Evolutionary conservation across 179 eudicot species (phyloP), one percentile per base, ranked within the genome.

Genomic region (Heliamphora pulchella): DNA sequence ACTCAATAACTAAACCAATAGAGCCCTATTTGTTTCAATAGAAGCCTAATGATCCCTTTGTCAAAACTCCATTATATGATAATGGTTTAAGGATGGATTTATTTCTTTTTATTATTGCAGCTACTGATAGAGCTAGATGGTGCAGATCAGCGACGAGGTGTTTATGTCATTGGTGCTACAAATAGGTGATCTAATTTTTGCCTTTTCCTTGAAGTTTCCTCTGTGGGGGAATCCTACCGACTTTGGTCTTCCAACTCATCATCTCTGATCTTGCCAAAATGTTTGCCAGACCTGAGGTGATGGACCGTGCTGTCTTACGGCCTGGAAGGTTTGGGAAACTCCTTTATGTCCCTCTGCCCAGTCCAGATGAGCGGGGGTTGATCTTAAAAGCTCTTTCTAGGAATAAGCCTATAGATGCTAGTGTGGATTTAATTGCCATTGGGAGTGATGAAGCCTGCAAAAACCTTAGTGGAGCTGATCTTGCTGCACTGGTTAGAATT

Each of bases 151-250:
- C 84, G 98, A 71, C 81, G 83, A 10, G 97, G 96, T 65, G 98
- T 94, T 83, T 94, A 81, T 84, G 91, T 94, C 69, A 93, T 94
- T 85, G 97, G 97, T 81, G 98, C 98, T 51, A 94, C 98, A 74
- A 94, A 94, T 88, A 86, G 97, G 98, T 94, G 85, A 15, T 4
- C 22, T 62, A 1, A 53, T 61, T 4, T 48, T 72, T 75, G 47
- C 8, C 39, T 14, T 72, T 74, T 55, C 2, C 54, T n/a, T 80
- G 39, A 64, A 39, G 44, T 18, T 58, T 57, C 0, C 22, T 0
- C 0, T 31, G 31, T 31, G 31, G 31, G 31, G 31, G 31, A 31
- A 31, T 31, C 31, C 31, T 31, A 31, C 31, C 31, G 31, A 31
- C 53, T 31, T 64, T 65, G 46, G 3, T 15, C 9, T 0, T 0